A percentile compares a stretch with the other conserved stretches of the same genome.
Conservation (phyloP, 108 stramenopile genomes). For the Pseudonitzschia multiseries region DNA sequence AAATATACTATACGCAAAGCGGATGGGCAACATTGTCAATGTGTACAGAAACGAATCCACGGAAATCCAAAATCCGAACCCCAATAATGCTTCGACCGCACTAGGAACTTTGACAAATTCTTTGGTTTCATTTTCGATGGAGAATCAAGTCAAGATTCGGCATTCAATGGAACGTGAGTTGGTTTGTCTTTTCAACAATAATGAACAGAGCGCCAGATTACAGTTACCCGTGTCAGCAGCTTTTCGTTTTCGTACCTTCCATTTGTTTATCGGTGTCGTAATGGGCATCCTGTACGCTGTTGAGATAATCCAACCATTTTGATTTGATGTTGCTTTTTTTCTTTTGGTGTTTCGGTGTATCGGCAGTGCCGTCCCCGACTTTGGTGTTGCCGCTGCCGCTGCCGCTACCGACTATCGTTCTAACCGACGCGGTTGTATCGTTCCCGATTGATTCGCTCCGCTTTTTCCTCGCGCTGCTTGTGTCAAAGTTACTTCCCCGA, state of each 20-base stretch:
- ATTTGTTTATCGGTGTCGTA: slow-evolving; percentile 85
- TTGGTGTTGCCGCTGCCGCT: neutral
- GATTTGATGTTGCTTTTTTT: slow-evolving; percentile 23
- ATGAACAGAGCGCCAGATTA: too few species aligned
- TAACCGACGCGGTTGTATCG: neutral
- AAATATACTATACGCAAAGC: slow-evolving; percentile 65
- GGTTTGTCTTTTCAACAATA: too few species aligned
- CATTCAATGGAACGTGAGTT: neutral
- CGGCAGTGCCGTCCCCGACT: neutral
- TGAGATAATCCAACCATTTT: slow-evolving; percentile 59
- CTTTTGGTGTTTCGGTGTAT: slow-evolving; percentile 13
- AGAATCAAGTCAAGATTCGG: neutral
- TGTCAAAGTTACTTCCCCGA: neutral
- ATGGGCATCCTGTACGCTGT: slow-evolving; percentile 53
- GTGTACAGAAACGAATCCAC: slow-evolving; percentile 94
- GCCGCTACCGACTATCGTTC: neutral
- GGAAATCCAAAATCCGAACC: slow-evolving; percentile 89
- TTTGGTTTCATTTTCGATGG: too few species aligned
- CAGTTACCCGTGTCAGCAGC: too few species aligned
- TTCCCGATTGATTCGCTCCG: neutral
- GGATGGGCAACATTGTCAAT: slow-evolving; percentile 88
- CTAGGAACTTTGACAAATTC: slow-evolving; percentile 94
- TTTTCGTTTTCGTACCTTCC: slow-evolving; percentile 36
- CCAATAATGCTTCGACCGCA: slow-evolving; percentile 84
- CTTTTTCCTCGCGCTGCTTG: neutral